Base-by-base conservation (phyloP, 2,329 filamentous ascomycete genomes). In the Pseudogymnoascus sp. region DNA sequence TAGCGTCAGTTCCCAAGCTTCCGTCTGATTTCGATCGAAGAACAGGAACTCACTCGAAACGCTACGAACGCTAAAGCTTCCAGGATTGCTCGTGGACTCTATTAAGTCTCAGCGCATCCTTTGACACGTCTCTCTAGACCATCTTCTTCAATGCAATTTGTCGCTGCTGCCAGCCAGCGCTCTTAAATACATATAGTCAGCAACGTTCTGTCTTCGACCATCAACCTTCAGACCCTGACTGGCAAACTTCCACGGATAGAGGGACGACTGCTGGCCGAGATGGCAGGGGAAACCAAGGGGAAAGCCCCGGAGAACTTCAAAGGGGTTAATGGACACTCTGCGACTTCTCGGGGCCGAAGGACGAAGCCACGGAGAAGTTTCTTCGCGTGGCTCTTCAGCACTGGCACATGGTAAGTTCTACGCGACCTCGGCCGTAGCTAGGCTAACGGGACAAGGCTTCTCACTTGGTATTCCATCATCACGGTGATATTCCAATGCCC, bases 401-500 rank as follows among this genome's bases (percentile, higher is more conserved):
- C 77, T 15, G 64, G 79, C 30, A 80, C 82, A 13, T 82, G 84
- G 83, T 83, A 75, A 60, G 74, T 65, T 35, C 59, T 55, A 61
- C 26, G 2, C 37, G 3, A 18, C 39, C 33, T 23, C 38, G 19
- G 6, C 28, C 3, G 9, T 13, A 28, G 56, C 55, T 55, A 60
- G 38, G 59, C 56, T 66, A 34, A 61, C 60, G 48, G 52, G 35
- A 58, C 34, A 64, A 92, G 92, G 68, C 73, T 96, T 45, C 73
- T 86, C 61, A 87, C 90, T 18, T 99, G 92, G 92, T 95, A 94
- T 71, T 81, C 85, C 34, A 84, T 97, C 64, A 73, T 91, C 63
- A 94, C 88, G 21, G 76, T 94, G 60, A 74, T 92, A 61, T 88
- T 99, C 71, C 83, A 86, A 63, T 99, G 92, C 72, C 92, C 92